A percentile compares a stretch with the other conserved stretches of the same genome.
phyloP scores from a whole-genome alignment of 1,139 yeast species.

The Hansenula sp. region DNA sequence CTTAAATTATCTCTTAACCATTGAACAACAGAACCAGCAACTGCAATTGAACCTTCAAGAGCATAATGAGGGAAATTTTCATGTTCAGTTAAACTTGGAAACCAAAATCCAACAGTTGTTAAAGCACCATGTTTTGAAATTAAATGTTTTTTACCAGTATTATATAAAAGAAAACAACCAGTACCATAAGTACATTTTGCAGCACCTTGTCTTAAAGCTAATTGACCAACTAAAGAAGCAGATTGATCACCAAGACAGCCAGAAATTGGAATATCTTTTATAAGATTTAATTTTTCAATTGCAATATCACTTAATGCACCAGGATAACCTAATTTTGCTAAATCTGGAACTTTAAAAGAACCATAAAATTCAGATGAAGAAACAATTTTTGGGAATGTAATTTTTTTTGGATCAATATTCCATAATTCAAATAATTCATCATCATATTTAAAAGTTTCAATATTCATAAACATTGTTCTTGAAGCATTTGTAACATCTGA shows the following conservation, averaged over 20 bases:
- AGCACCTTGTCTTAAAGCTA: conserved; percentile 77
- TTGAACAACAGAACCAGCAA: conserved; percentile 91
- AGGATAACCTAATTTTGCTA: conserved; percentile 45
- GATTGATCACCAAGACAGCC: conserved; percentile 96
- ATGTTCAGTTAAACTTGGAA: conserved; percentile 56
- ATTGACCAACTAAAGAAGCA: conserved; percentile 89
- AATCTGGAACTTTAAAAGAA: conserved; percentile 55
- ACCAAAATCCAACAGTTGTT: conserved; percentile 89
- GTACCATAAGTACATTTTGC: conserved; percentile 98
- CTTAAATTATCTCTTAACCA: conserved; percentile 92
- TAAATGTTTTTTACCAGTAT: conserved; percentile 69
- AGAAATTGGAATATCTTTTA: conserved; percentile 66
- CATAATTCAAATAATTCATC: conserved; percentile 71
- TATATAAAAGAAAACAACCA: conserved; percentile 87
- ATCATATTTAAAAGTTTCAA: conserved; percentile 74
- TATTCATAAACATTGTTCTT: conserved; percentile 86
- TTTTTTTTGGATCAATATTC: conserved; percentile 67
- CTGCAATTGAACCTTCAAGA: conserved; percentile 92
- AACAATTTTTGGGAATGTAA: conserved; percentile 73
- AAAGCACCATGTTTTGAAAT: conserved; percentile 76
- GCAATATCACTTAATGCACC: conserved; percentile 50
- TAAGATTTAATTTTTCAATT: conserved; percentile 25
- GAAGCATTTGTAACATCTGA: conserved; percentile 92
- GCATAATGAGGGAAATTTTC: conserved; percentile 76
- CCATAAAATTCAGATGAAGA: conserved; percentile 83